These are phyloP conservation scores for Begonia peltatifolia DNA, from an alignment of 306 rosid genomes.

Conservation along the genomic window DNA sequence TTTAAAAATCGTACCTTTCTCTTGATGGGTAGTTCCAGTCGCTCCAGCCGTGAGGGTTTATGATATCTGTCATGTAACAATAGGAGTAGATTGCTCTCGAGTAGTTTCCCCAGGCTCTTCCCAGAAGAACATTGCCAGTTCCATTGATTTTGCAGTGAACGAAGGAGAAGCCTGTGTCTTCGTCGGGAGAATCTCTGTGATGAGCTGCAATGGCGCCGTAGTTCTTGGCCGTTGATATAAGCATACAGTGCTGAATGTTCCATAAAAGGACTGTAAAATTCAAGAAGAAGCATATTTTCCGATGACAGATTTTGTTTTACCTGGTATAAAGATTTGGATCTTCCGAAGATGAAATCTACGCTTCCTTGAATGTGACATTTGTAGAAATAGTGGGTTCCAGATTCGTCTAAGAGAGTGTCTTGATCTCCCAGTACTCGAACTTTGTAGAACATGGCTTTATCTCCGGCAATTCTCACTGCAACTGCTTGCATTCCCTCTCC, in stretches of 20 bases:
- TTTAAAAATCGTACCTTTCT: conserved; percentile 23
- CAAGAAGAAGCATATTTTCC: too few species aligned
- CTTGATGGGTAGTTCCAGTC: conserved; percentile 65
- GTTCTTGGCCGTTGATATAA: conserved; percentile 35
- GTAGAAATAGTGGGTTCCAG: conserved; percentile 59
- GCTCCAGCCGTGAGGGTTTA: conserved; percentile 59
- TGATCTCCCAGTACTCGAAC: conserved; percentile 57
- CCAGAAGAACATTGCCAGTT: conserved; percentile 46
- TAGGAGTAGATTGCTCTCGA: conserved; percentile 60
- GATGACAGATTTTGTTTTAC: conserved; percentile 12
- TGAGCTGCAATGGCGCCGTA: conserved; percentile 92
- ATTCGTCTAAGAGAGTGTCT: conserved; percentile 73
- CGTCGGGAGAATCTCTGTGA: conserved; percentile 36
- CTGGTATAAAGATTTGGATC: conserved; percentile 64
- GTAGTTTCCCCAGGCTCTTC: conserved; percentile 85
- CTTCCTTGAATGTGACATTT: conserved; percentile 56
- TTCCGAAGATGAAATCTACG: conserved; percentile 72
- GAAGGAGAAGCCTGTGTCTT: conserved; percentile 72
- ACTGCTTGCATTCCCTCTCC: conserved; percentile 82
- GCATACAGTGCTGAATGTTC: conserved; percentile 45
- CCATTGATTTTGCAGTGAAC: conserved; percentile 55
- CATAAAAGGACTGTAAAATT: too few species aligned
- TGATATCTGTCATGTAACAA: conserved; percentile 41
- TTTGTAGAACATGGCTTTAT: conserved; percentile 68
- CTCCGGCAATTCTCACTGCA: conserved; percentile 59